Evolutionary conservation across 2,329 filamentous ascomycete genomes (phyloP), one percentile per base, ranked within the genome.

Genomic region (Cadophora gregata): DNA sequence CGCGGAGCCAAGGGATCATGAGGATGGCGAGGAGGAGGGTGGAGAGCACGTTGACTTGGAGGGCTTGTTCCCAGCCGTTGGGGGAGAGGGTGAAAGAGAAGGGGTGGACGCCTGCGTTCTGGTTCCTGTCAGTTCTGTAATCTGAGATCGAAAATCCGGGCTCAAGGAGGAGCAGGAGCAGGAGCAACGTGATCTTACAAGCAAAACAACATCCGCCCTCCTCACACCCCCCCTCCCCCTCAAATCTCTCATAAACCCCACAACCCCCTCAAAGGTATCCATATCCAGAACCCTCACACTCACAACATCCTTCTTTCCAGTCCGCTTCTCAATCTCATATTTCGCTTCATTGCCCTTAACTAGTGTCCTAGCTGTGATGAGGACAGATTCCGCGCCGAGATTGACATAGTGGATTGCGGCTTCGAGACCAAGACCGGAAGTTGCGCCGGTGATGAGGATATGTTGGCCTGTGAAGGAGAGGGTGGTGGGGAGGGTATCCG

Each of bases 391-490:
- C 4, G 79, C 79, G 9, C 76, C 76, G 1, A 80, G 76, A n/a
- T 75, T 74, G 62, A 78, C 70, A 64, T 79, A 77, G 59, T 81
- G 76, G 2, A 75, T 72, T 0, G 79, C 78, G 19, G 79, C 74
- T 33, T 79, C 79, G 14, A 79, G 74, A 5, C 80, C 79, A 0
- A 81, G 73, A 21, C 80, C 79, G 36, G 73, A 71, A 9, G 79
- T 81, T 8, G 75, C 77, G 16, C 80, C 80, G 0, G 79, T 81
- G 42, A 81, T 73, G 51, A 81, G 69, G 51, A 78, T 69, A 8
- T 69, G 69, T 67, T 78, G 72, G 16, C 70, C 68, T 63, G 63
- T 36, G 53, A 69, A 67, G 3, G 59, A 67, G 27, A 59, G 29
- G 10, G 21, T 25, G 3, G 45, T 7, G 0, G 58, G 36, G 7